Evolutionary conservation across 1,284 basidiomycete genomes (phyloP).

Genomic region (Trametes polyzona): DNA sequence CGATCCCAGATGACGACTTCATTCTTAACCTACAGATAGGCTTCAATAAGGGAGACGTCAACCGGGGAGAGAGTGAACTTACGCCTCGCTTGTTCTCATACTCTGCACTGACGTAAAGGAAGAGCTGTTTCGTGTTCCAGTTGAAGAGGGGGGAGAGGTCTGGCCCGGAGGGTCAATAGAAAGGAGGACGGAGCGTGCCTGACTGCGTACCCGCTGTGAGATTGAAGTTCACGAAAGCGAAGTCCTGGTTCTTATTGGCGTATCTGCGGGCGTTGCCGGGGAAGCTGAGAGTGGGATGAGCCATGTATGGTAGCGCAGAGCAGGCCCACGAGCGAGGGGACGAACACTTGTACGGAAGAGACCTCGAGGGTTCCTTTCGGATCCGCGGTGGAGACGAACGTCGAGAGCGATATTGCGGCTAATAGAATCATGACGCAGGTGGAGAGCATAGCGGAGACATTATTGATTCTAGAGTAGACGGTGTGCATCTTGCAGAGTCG

Average conservation of each 20-base stretch:
- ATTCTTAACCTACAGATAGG: slow-evolving; percentile 63
- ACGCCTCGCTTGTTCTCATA: slow-evolving; percentile 76
- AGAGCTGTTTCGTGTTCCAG: slow-evolving; percentile 95
- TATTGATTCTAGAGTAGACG: slow-evolving; percentile 70
- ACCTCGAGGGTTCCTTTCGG: slow-evolving; percentile 55
- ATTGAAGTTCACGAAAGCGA: slow-evolving; percentile 79
- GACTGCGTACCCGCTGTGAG: slow-evolving; percentile 62
- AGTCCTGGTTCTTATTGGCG: slow-evolving; percentile 64
- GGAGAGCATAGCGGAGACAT: slow-evolving; percentile 73
- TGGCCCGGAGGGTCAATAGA: slow-evolving; percentile 32
- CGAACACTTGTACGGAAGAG: slow-evolving; percentile 37
- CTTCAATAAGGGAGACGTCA: background rate
- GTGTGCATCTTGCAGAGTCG: slow-evolving; percentile 58
- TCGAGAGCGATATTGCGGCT: slow-evolving; percentile 71
- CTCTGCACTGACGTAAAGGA: slow-evolving; percentile 82
- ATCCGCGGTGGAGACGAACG: slow-evolving; percentile 63
- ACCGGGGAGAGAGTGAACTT: slow-evolving; percentile 36
- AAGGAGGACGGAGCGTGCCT: background rate
- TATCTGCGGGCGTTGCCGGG: slow-evolving; percentile 60
- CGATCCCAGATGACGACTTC: slow-evolving; percentile 91
- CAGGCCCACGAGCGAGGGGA: background rate
- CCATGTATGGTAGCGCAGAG: background rate
- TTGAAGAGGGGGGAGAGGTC: slow-evolving; percentile 84
- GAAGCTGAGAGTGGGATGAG: slow-evolving; percentile 41
- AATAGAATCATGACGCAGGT: slow-evolving; percentile 82